phyloP scores from a whole-genome alignment of 2,329 filamentous ascomycete species.

The Fusarium setosum region DNA sequence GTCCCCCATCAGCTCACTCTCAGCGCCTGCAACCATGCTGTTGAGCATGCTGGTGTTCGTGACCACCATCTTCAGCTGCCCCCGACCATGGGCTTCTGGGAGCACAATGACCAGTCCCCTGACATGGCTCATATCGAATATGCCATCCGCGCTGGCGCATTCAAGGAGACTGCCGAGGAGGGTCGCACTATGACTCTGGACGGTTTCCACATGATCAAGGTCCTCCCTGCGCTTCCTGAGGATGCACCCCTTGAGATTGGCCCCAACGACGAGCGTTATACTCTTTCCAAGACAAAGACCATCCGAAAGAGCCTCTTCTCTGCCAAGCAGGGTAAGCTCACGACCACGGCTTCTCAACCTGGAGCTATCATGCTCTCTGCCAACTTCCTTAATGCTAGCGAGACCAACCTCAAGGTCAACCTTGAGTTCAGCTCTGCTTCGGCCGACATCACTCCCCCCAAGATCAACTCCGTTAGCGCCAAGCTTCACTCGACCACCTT shows the following conservation, averaged over 20 bases:
- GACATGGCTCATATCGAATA: conserved; percentile 67
- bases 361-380: conserved; percentile 61
- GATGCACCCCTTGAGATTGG: conserved; percentile 64
- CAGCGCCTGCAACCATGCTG: conserved; percentile 64
- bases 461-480: conserved; percentile 59
- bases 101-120: conserved; percentile 65
- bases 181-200: conserved; percentile 52
- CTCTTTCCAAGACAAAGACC: conserved; percentile 62
- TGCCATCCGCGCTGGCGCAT: conserved; percentile 59
- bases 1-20: conserved; percentile 68
- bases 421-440: conserved; percentile 61
- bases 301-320: conserved; percentile 65
- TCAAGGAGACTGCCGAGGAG: conserved; percentile 41
- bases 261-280: conserved; percentile 60
- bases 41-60: conserved; percentile 56
- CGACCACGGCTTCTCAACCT: conserved; percentile 58
- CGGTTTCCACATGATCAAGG: conserved; percentile 57
- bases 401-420: conserved; percentile 57
- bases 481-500: conserved; percentile 66
- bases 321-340: conserved; percentile 62
- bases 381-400: conserved; percentile 57
- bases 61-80: conserved; percentile 66
- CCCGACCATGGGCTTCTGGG: conserved; percentile 64
- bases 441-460: conserved; percentile 57
- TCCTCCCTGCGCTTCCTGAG: conserved; percentile 63